Base-by-base conservation (phyloP, 176 grass and related monocot genomes). In the Phyllostachys edulis region DNA sequence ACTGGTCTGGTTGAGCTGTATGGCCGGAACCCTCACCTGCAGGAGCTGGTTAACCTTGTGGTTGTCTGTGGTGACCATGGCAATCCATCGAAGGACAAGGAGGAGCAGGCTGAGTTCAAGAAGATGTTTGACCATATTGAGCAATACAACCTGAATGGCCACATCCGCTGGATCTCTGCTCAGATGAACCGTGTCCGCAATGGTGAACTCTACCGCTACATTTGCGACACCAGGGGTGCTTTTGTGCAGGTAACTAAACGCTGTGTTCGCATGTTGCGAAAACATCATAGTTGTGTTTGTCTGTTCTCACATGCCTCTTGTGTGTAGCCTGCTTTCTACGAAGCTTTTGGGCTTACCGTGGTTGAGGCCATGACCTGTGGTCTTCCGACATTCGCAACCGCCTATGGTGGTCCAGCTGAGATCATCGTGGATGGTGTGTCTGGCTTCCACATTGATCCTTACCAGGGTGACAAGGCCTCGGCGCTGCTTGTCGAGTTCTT, bases 111-210 rank as follows among this genome's bases (percentile, higher is more conserved):
- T 15, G 96, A 99, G 81, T 96, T 94, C 83, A 87, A 92, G 78
- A 99, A 99, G 84, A 99, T 99, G 96, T 99, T 92, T 52, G 87
- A 81, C 52, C 82, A 72, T 20, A 96, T 99, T 67, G 96, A 99
- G 76, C 73, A 99, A 67, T 92, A 99, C 89, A 90, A 89, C 39
- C 45, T 99, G 79, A 88, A 83, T 20, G 93, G 96, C 2, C 93
- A 99, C 74, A 82, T 99, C 67, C 80, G 96, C 14, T 99, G 96
- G 96, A 96, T 99, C 89, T 99, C 96, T 14, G 96, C 96, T 2
- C 96, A 99, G 80, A 99, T 99, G 96, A 99, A 99, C 88, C 91
- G 96, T 50, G 96, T 99, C 47, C 96, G 96, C 86, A 99, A 99
- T 10, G 96, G 78, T 10, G 96, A 99, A 82, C 91, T 99, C 29